phyloP scores from a whole-genome alignment of 1,139 yeast genomes.

The Yamadazyma membranifaciens region DNA sequence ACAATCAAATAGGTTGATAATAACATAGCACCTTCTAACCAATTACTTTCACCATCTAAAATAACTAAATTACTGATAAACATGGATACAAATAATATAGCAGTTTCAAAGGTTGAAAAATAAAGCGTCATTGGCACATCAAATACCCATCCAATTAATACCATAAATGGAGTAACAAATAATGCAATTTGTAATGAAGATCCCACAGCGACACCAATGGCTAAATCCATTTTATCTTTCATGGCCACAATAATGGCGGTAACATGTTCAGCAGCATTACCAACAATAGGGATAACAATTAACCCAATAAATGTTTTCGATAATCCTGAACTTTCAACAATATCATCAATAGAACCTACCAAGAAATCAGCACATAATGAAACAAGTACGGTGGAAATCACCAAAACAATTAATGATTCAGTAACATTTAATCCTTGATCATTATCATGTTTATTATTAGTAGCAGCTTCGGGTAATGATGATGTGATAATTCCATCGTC shows the following conservation, averaged over 20 bases:
- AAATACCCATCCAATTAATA: conserved; percentile 84
- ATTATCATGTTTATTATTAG: conserved; percentile 25
- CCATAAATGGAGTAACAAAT: conserved; percentile 94
- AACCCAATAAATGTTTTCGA: conserved; percentile 95
- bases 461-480: conserved; percentile 30
- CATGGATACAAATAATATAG: conserved; percentile 83
- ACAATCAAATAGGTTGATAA: conserved; percentile 81
- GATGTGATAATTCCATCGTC: conserved; percentile 38
- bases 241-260: conserved; percentile 93
- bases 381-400: conserved; percentile 72
- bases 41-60: conserved; percentile 91
- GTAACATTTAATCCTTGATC: conserved; percentile 35
- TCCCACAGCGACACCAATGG: conserved; percentile 97
- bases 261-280: conserved; percentile 98
- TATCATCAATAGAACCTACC: conserved; percentile 88
- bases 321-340: conserved; percentile 79
- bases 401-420: conserved; percentile 48
- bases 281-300: conserved; percentile 91
- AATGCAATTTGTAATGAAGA: conserved; percentile 92
- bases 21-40: conserved; percentile 96
- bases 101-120: conserved; percentile 92
- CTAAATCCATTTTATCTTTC: conserved; percentile 96
- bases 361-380: conserved; percentile 91
- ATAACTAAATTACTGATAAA: conserved; percentile 84
- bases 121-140: conserved; percentile 91